These are phyloP conservation scores for Pyrenophora teres DNA, from an alignment of 2,329 filamentous ascomycete genomes.

Conservation along the genomic window DNA sequence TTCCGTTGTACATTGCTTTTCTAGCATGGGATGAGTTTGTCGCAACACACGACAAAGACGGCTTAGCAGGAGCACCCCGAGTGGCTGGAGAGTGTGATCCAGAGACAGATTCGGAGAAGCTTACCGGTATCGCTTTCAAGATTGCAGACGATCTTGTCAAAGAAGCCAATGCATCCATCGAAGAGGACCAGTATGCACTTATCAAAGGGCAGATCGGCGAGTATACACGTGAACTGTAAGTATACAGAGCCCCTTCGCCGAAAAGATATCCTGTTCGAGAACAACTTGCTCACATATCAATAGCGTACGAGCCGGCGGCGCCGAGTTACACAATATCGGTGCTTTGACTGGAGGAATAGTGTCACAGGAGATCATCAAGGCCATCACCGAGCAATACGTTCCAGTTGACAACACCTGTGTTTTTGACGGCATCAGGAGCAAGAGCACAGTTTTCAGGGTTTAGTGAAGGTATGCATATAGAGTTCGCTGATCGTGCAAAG, in stretches of 20 bases:
- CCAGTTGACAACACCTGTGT: constrained; percentile 67
- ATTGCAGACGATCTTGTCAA: constrained; percentile 51
- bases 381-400: constrained; percentile 71
- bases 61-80: constrained; percentile 39
- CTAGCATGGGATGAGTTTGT: constrained; percentile 56
- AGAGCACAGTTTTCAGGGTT: constrained; percentile 57
- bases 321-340: constrained; percentile 91
- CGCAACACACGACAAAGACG: constrained; percentile 48
- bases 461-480: constrained; percentile 8
- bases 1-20: constrained; percentile 58
- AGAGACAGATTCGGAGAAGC: constrained; percentile 46
- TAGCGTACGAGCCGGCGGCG: constrained; percentile 73
- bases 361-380: constrained; percentile 96
- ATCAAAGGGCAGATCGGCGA: constrained; percentile 45
- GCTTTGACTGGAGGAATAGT: constrained; percentile 87
- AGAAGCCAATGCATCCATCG: constrained; percentile 47
- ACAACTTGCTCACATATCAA: constrained; percentile 10
- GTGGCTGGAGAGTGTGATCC: constrained; percentile 45
- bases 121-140: constrained; percentile 51
- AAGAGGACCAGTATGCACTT: constrained; percentile 49
- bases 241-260: constrained; percentile 1
- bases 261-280: neutral
- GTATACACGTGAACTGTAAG: constrained; percentile 52
- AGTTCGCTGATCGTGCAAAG: no score
- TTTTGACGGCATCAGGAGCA: constrained; percentile 65